Conservation (phyloP, 129 eudicot genomes). For the Lactuca saligna region DNA sequence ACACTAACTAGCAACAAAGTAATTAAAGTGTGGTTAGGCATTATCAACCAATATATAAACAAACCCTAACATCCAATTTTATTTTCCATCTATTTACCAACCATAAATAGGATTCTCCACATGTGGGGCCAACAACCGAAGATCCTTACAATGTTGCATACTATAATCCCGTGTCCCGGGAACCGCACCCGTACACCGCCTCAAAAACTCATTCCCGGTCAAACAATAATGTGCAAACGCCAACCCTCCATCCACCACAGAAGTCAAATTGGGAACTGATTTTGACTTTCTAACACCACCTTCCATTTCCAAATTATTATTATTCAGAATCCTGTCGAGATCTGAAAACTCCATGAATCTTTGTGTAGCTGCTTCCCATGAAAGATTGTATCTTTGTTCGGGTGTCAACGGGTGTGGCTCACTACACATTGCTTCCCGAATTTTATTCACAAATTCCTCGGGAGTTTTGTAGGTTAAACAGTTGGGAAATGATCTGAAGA, state of each 20-base stretch:
- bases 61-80: not conserved
- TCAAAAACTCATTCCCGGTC: slow-evolving; percentile 83
- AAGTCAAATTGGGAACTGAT: slow-evolving; percentile 66
- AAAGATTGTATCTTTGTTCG: slow-evolving; percentile 71
- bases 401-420: slow-evolving; percentile 93
- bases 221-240: slow-evolving; percentile 81
- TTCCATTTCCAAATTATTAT: slow-evolving; percentile 8
- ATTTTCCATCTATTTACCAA: slow-evolving; percentile 49
- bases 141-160: slow-evolving; percentile 73
- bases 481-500: slow-evolving; percentile 86
- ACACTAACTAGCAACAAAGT: slow-evolving; percentile 23
- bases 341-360: slow-evolving; percentile 91
- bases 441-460: slow-evolving; percentile 74
- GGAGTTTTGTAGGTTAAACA: slow-evolving; percentile 87
- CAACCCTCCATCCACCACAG: slow-evolving; percentile 77
- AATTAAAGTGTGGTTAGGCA: slow-evolving; percentile 8
- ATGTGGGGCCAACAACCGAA: slow-evolving; percentile 77
- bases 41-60: slow-evolving; percentile 6
- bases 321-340: slow-evolving; percentile 55
- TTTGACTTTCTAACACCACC: slow-evolving; percentile 46
- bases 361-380: slow-evolving; percentile 99
- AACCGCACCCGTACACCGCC: slow-evolving; percentile 83
- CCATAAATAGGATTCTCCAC: slow-evolving; percentile 86
- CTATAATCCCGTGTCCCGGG: slow-evolving; percentile 73
- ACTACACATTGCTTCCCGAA: slow-evolving; percentile 75